These are phyloP conservation scores for Auricularia heimuer DNA, from an alignment of 768 basidiomycete genomes.

Conservation along the genomic window DNA sequence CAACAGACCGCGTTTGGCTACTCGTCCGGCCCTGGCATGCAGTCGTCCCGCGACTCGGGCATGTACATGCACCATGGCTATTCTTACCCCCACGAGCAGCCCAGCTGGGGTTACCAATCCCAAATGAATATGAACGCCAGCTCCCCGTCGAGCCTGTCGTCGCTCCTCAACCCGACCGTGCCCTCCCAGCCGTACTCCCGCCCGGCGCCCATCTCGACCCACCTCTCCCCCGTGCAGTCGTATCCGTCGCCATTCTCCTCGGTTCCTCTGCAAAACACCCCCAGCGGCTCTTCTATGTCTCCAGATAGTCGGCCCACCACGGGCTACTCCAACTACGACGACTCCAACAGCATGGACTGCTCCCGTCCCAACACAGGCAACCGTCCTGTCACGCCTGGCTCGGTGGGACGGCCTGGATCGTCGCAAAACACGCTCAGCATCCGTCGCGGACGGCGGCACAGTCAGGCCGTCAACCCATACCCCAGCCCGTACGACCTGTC, in stretches of 20 bases:
- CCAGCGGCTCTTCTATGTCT: conserved; percentile 60
- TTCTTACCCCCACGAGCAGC: neutral
- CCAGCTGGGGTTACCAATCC: conserved; percentile 39
- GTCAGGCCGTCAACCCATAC: conserved; percentile 81
- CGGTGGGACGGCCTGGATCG: conserved; percentile 33
- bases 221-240: conserved; percentile 52
- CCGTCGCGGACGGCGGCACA: conserved; percentile 66
- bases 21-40: neutral
- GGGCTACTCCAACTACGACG: conserved; percentile 60
- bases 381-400: conserved; percentile 47
- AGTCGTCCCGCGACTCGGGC: neutral
- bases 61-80: neutral
- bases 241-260: conserved; percentile 63
- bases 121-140: conserved; percentile 18
- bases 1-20: conserved; percentile 3
- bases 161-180: conserved; percentile 57
- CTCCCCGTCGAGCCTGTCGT: conserved; percentile 54
- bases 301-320: conserved; percentile 81
- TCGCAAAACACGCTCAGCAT: conserved; percentile 41
- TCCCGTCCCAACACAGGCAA: conserved; percentile 4
- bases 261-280: conserved; percentile 39
- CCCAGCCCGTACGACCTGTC: conserved; percentile 61
- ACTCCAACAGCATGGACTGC: conserved; percentile 23
- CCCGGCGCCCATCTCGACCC: conserved; percentile 38
- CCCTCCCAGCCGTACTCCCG: conserved; percentile 13